phyloP scores from a whole-genome alignment of 164 flowering plant species.

The Macadamia tetraphylla region DNA sequence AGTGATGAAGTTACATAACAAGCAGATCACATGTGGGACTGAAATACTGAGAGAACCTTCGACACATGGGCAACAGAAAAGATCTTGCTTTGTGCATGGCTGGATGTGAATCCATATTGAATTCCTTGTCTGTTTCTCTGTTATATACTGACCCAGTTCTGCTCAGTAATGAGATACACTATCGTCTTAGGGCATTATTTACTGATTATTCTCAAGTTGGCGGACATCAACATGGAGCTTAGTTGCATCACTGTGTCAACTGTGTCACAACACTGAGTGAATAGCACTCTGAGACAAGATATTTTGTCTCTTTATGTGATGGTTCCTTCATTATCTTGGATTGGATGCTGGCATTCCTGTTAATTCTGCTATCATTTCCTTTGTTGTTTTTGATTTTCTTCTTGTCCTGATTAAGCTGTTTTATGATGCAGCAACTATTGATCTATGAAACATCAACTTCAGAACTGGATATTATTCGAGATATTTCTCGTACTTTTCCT shows the following conservation, averaged over 20 bases:
- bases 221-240: background rate
- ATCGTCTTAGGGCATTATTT: background rate
- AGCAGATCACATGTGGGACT: too few species aligned
- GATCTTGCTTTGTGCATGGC: too few species aligned
- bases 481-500: constrained; percentile 97
- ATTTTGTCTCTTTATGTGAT: background rate
- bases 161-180: background rate
- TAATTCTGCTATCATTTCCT: background rate
- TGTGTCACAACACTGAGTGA: background rate
- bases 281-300: background rate
- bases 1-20: too few species aligned
- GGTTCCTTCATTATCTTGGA: background rate
- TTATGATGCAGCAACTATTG: constrained; percentile 81
- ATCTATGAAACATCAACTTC: constrained; percentile 94
- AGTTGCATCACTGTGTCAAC: background rate
- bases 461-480: constrained; percentile 93
- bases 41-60: too few species aligned
- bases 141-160: too few species aligned
- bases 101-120: too few species aligned
- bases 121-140: too few species aligned
- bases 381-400: background rate
- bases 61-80: too few species aligned
- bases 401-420: constrained; percentile 6
- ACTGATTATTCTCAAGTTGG: background rate
- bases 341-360: background rate